Evolutionary conservation across 225 moss, liverwort and hornwort genomes (phyloP).

Genomic region (Antitrichia curtipendula): DNA sequence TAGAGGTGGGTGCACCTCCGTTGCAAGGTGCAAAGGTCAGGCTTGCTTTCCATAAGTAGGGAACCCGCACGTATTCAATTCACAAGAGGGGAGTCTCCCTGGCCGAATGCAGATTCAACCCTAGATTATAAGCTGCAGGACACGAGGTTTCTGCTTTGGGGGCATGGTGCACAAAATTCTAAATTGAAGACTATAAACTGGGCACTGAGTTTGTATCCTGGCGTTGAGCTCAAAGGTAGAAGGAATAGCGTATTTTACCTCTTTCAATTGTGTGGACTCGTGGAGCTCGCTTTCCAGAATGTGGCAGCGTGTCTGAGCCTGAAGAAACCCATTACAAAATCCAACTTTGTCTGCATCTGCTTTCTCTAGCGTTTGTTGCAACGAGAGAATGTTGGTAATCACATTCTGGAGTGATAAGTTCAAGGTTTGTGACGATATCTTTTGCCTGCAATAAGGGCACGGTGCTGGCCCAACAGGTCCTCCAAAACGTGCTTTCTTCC

Average conservation of each 20-base stretch:
- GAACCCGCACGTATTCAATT: not conserved
- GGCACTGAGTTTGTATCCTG: not conserved
- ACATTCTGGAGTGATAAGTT: slow-evolving; percentile 46
- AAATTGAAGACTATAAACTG: not conserved
- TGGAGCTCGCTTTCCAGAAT: slow-evolving; percentile 38
- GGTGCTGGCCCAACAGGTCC: slow-evolving; percentile 15
- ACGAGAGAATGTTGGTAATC: slow-evolving; percentile 29
- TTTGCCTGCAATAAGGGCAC: slow-evolving; percentile 44
- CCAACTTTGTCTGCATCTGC: slow-evolving; percentile 15
- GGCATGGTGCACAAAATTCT: not conserved
- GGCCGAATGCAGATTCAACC: not conserved
- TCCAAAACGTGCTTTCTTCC: slow-evolving; percentile 20
- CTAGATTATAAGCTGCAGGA: not conserved
- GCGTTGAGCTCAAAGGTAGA: not conserved
- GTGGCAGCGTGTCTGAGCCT: slow-evolving; percentile 38
- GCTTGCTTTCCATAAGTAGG: not conserved
- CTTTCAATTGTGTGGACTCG: slow-evolving; percentile 7
- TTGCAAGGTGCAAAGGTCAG: slow-evolving; percentile 2
- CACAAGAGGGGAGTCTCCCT: not conserved
- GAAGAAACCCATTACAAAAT: slow-evolving; percentile 19
- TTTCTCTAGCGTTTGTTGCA: slow-evolving; percentile 40
- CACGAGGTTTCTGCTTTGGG: not conserved
- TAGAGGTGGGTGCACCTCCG: not conserved
- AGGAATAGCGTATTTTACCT: not conserved
- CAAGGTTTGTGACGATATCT: slow-evolving; percentile 36